Evolutionary conservation across 2,329 filamentous ascomycete species (phyloP).

Genomic region (Colletotrichum salicis): DNA sequence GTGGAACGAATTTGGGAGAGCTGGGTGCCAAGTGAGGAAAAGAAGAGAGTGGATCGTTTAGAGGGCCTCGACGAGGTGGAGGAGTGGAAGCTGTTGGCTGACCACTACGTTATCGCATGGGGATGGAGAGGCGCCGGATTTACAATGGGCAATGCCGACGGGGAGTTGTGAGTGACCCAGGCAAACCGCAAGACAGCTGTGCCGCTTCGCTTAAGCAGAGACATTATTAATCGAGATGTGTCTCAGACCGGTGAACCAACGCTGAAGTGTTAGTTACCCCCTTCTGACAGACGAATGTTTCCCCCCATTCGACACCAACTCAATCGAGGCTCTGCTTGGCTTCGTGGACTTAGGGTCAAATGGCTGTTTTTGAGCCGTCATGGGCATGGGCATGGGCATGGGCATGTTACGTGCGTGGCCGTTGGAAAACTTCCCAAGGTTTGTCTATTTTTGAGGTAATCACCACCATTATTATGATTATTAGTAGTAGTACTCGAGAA

Average conservation of each 20-base stretch:
- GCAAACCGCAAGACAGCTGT: background rate
- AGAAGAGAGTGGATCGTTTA: constrained; percentile 79
- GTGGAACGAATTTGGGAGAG: constrained; percentile 74
- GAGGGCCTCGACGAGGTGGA: constrained; percentile 96
- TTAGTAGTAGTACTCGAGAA: background rate
- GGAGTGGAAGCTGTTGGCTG: constrained; percentile 88
- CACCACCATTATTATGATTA: too few species aligned
- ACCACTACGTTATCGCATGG: constrained; percentile 92
- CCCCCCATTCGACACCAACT: background rate
- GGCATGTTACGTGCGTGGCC: background rate
- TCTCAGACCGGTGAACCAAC: background rate
- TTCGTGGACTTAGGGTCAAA: background rate
- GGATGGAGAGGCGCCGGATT: constrained; percentile 73
- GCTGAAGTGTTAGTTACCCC: background rate
- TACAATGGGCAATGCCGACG: constrained; percentile 20
- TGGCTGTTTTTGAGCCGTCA: background rate
- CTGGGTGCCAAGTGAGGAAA: constrained; percentile 79
- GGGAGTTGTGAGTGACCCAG: background rate
- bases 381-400: background rate
- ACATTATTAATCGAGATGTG: background rate
- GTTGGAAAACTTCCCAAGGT: background rate
- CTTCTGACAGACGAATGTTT: background rate
- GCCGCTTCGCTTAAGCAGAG: background rate
- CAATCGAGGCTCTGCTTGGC: background rate
- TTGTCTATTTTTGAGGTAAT: background rate